Evolutionary conservation across 1,284 basidiomycete species (phyloP).

Genomic region (Hortiboletus rubellus): DNA sequence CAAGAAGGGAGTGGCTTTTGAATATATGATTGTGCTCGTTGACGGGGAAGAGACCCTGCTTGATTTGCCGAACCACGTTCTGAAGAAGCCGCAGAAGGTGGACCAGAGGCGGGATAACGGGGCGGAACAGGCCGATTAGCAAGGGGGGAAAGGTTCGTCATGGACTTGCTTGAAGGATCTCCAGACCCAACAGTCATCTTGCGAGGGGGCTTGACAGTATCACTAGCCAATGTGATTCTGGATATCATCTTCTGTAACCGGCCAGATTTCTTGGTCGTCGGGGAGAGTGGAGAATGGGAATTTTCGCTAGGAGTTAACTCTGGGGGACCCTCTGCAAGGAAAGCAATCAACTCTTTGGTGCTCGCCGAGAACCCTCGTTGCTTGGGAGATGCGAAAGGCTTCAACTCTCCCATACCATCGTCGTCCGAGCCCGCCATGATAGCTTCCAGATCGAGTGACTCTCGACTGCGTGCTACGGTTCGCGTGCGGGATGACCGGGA

Average conservation of each 20-base stretch:
- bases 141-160: slow-evolving; percentile 46
- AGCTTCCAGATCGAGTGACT: slow-evolving; percentile 73
- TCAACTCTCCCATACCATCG: slow-evolving; percentile 27
- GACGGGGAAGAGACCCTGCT: slow-evolving; percentile 19
- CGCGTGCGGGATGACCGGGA: slow-evolving; percentile 48
- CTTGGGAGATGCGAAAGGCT: slow-evolving; percentile 29
- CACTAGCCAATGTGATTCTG: slow-evolving; percentile 57
- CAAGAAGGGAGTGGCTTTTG: slow-evolving; percentile 36
- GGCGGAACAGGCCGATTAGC: slow-evolving; percentile 60
- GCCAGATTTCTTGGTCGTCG: slow-evolving; percentile 53
- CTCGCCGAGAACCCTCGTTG: slow-evolving; percentile 42
- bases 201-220: slow-evolving; percentile 31
- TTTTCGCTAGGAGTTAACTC: slow-evolving; percentile 30
- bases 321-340: slow-evolving; percentile 37
- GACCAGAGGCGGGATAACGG: slow-evolving; percentile 36
- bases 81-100: slow-evolving; percentile 45
- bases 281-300: slow-evolving; percentile 40
- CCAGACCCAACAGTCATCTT: slow-evolving; percentile 29
- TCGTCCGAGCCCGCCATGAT: slow-evolving; percentile 68
- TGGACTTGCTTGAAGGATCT: slow-evolving; percentile 36
- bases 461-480: slow-evolving; percentile 54
- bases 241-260: slow-evolving; percentile 79
- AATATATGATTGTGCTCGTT: slow-evolving; percentile 29
- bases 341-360: slow-evolving; percentile 61
- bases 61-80: slow-evolving; percentile 30